Evolutionary conservation across 345 rosid species (phyloP).

Genomic region (Viola odorata): DNA sequence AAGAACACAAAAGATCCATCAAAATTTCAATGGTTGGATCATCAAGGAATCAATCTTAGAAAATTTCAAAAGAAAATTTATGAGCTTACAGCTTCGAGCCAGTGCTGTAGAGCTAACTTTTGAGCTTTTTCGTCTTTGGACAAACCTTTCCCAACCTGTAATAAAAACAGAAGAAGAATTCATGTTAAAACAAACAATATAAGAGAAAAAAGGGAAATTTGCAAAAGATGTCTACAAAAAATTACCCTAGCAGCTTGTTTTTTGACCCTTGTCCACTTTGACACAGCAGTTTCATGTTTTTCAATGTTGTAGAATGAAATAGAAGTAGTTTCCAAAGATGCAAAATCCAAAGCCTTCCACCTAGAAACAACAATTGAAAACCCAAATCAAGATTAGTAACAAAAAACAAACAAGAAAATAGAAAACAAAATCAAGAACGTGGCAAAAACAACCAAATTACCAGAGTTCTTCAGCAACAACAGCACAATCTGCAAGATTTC

Average conservation of each 20-base stretch:
- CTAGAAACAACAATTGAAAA: constrained; percentile 18
- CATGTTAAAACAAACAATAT: neutral
- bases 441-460: constrained; percentile 20
- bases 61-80: too few species aligned
- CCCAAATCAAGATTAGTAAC: constrained; percentile 1
- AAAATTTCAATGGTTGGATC: too few species aligned
- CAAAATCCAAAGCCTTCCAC: constrained; percentile 69
- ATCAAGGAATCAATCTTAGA: neutral
- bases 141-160: constrained; percentile 62
- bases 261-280: constrained; percentile 56
- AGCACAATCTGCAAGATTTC: constrained; percentile 69
- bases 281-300: constrained; percentile 53
- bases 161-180: neutral
- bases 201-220: too few species aligned
- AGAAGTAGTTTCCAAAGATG: constrained; percentile 43
- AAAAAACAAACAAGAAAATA: neutral
- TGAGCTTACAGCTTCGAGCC: constrained; percentile 73
- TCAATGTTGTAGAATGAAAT: constrained; percentile 49
- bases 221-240: too few species aligned
- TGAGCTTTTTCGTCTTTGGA: constrained; percentile 71
- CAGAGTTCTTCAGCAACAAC: constrained; percentile 70
- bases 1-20: neutral
- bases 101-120: constrained; percentile 64
- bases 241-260: constrained; percentile 62
- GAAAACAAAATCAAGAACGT: neutral